A percentile compares a stretch with the other conserved stretches of the same genome.
These are phyloP conservation scores for Physaria fendleri DNA, from an alignment of 345 rosid species.

Conservation along the genomic window DNA sequence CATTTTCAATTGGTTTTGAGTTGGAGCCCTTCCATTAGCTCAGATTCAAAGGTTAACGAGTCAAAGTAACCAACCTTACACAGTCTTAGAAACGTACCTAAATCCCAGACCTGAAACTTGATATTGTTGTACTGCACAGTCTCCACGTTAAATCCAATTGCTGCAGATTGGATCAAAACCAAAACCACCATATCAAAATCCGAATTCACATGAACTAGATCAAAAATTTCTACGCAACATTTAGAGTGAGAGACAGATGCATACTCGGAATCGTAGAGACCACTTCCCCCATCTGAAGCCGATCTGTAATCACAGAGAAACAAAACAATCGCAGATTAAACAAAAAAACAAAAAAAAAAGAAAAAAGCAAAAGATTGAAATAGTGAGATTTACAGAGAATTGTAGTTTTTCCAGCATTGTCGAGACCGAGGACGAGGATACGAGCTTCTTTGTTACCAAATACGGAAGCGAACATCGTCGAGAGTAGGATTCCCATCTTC, in stretches of 20 bases:
- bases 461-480: slow-evolving; percentile 41
- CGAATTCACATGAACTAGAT: no score
- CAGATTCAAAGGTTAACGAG: no score
- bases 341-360: no score
- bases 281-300: slow-evolving; percentile 60
- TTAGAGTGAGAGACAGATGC: slow-evolving; percentile 17
- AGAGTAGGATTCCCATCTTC: slow-evolving; percentile 42
- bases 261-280: slow-evolving; percentile 52
- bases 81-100: slow-evolving; percentile 46
- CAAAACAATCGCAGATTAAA: no score
- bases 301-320: slow-evolving; percentile 32
- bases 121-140: slow-evolving; percentile 81
- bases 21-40: no score
- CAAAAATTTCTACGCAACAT: no score
- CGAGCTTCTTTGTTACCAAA: slow-evolving; percentile 54
- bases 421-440: slow-evolving; percentile 59
- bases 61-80: no score
- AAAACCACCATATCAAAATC: no score
- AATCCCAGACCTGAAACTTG: slow-evolving; percentile 87
- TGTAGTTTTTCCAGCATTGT: slow-evolving; percentile 72
- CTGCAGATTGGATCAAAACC: slow-evolving; percentile 33
- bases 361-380: no score
- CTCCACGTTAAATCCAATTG: slow-evolving; percentile 93
- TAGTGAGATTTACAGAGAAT: slow-evolving; percentile 55
- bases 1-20: no score